A percentile compares a stretch with the other conserved stretches of the same genome.
Conservation (phyloP, 345 rosid genomes). For the Erucastrum elatum region DNA sequence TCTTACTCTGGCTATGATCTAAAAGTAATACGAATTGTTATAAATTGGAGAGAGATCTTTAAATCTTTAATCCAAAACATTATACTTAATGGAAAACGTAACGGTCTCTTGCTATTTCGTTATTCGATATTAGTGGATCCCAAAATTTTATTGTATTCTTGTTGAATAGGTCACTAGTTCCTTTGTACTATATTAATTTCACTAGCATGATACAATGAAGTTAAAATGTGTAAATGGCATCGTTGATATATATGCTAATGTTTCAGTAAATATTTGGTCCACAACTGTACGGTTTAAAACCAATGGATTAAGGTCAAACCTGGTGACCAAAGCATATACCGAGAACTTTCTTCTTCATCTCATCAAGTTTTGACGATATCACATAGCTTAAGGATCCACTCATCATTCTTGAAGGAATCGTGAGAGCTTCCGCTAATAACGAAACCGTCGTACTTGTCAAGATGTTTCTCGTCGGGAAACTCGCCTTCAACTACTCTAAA, state of each 20-base stretch:
- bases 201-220: too few relatives aligned
- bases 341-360: constrained; percentile 76
- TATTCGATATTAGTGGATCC: too few relatives aligned
- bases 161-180: too few relatives aligned
- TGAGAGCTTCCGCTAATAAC: constrained; percentile 84
- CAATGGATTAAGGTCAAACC: constrained; percentile 39
- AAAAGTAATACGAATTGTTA: not conserved
- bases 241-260: too few relatives aligned
- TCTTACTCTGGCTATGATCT: constrained; percentile 82
- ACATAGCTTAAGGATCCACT: constrained; percentile 78
- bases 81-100: not conserved
- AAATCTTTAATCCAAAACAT: not conserved
- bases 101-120: too few relatives aligned
- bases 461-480: constrained; percentile 66
- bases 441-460: constrained; percentile 68
- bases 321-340: constrained; percentile 97
- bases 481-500: constrained; percentile 41
- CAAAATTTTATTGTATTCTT: too few relatives aligned
- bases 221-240: too few relatives aligned
- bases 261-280: too few relatives aligned
- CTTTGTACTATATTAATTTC: too few relatives aligned
- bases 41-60: not conserved
- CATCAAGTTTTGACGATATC: constrained; percentile 58
- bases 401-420: constrained; percentile 72
- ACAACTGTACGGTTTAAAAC: too few relatives aligned